Evolutionary conservation across 768 basidiomycete genomes (phyloP), one percentile per base, ranked within the genome.

Genomic region (Russula virescens): DNA sequence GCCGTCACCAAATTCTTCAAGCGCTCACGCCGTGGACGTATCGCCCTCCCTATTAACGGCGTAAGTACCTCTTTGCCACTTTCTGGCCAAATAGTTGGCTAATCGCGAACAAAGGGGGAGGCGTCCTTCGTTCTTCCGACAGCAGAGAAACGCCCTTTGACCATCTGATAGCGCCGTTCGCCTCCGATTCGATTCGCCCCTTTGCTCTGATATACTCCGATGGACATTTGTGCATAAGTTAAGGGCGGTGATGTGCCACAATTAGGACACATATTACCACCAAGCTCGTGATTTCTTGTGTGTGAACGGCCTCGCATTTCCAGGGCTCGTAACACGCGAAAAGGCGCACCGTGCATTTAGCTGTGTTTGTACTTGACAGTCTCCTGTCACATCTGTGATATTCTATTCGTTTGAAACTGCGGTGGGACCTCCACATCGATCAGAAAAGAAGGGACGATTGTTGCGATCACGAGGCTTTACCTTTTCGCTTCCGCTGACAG

Each of bases 181-280:
- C 63, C 13, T 55, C 53, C 40, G 58, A 55, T 19, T 55, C 34
- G 47, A 55, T 35, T 46, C 60, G 16, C 35, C n/a, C 28, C 23
- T 55, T 40, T 50, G 53, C 52, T 58, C 35, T 58, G 51, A 55
- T 47, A 53, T 53, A 45, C 26, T 51, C 19, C 19, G 28, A 60
- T 55, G 63, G 58, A 64, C 63, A 34, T 49, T 60, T 55, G 50
- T 59, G 28, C 49, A 3, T 64, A 64, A 64, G 53, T 64, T 64
- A 64, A 55, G 47, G 58, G 47, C 26, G 38, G 53, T 35, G 35
- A 48, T 13, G 58, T 43, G 45, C 28, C 50, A 21, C n/a, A 23
- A 5, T 3, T 23, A 35, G n/a, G 52, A 34, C 45, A 9, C 16
- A 42, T 23, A 47, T 16, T 34, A 34, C 35, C 31, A 6, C 45